Evolutionary conservation across 1,139 yeast species (phyloP).

Genomic region (Scheffersomyces stambukii): DNA sequence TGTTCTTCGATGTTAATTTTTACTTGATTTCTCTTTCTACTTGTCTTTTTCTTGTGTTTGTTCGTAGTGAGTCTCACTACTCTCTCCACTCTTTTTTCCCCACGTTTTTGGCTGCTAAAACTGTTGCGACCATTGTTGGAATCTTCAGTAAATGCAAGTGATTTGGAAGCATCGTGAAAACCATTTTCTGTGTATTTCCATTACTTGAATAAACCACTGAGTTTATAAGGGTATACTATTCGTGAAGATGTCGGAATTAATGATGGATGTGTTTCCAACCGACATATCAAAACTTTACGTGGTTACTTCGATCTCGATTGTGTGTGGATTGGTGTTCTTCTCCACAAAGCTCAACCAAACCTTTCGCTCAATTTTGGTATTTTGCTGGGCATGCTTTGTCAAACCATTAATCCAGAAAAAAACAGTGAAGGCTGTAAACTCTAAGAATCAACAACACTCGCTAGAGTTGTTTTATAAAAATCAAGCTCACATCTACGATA

Average conservation of each 20-base stretch:
- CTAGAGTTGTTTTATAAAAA: slow-evolving; percentile 69
- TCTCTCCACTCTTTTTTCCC: too few species aligned
- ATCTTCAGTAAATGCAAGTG: too few species aligned
- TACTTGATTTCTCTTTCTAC: too few species aligned
- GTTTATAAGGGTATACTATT: too few species aligned
- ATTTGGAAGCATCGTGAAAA: too few species aligned
- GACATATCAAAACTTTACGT: slow-evolving; percentile 12
- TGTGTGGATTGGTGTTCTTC: slow-evolving; percentile 14
- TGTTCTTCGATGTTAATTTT: too few species aligned
- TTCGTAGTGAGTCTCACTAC: too few species aligned
- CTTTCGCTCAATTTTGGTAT: slow-evolving; percentile 29
- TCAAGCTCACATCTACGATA: slow-evolving; percentile 73
- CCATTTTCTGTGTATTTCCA: too few species aligned
- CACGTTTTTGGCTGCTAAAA: too few species aligned
- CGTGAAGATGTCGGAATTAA: slow-evolving; percentile 9
- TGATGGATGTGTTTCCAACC: slow-evolving; percentile 9
- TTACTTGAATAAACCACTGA: too few species aligned
- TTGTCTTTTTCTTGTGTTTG: too few species aligned
- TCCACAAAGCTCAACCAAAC: slow-evolving; percentile 21
- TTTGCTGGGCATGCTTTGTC: slow-evolving; percentile 58
- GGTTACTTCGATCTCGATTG: slow-evolving; percentile 14
- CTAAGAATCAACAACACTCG: slow-evolving; percentile 50
- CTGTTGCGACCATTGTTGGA: too few species aligned
- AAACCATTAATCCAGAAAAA: slow-evolving; percentile 53
- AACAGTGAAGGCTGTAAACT: slow-evolving; percentile 6